Evolutionary conservation across 1,284 basidiomycete species (phyloP).

Genomic region (Sanghuangporus baumii): DNA sequence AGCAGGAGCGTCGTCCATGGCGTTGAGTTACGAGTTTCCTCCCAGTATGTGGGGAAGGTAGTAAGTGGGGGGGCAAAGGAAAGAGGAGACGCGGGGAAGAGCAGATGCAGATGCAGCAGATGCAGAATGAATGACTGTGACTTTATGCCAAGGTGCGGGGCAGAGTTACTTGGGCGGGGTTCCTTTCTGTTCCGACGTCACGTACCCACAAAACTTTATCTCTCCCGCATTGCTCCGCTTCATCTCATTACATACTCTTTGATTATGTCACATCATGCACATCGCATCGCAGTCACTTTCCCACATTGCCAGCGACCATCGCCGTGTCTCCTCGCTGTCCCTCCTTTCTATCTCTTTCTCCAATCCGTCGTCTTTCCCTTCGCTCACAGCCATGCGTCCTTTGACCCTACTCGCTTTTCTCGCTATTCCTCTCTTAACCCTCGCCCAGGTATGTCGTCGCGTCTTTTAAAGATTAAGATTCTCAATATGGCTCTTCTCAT

Average conservation of each 20-base stretch:
- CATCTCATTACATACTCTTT: neutral
- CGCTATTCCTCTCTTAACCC: constrained; percentile 28
- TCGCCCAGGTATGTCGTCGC: constrained; percentile 30
- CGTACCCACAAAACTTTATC: neutral
- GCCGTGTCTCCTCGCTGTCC: neutral
- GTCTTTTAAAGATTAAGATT: neutral
- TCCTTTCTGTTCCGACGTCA: constrained; percentile 4
- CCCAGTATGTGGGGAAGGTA: neutral
- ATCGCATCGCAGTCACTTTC: neutral
- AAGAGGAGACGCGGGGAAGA: neutral
- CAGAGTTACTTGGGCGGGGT: neutral
- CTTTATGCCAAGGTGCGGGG: neutral
- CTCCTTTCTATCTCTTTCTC: neutral
- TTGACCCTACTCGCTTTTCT: constrained; percentile 25
- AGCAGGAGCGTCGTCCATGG: constrained; percentile 21
- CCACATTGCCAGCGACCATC: neutral
- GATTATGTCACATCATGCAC: neutral
- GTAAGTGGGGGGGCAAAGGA: too few species aligned
- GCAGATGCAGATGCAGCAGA: too few species aligned
- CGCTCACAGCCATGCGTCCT: constrained; percentile 12
- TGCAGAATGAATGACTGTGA: too few species aligned
- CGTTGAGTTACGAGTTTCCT: neutral
- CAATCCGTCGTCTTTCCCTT: neutral
- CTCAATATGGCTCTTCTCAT: constrained; percentile 14
- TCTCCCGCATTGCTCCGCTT: neutral